A percentile compares a stretch with the other conserved stretches of the same genome.
Conservation (phyloP, 257 asterid species). For the Cruciata laevipes region DNA sequence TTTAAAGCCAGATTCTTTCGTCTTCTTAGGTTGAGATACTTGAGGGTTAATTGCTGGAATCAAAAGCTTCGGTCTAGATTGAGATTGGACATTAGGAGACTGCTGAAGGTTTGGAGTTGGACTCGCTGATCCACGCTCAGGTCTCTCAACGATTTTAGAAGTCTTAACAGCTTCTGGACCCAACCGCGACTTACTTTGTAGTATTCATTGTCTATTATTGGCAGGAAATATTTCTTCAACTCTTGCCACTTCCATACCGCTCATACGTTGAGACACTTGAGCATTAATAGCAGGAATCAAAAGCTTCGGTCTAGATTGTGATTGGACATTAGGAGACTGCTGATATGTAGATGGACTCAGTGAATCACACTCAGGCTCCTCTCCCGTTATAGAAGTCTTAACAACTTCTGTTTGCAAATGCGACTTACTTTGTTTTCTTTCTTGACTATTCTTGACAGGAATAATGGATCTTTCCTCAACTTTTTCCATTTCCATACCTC, state of each 20-base stretch:
- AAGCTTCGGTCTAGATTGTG: background rate
- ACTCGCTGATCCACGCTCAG: constrained; percentile 21
- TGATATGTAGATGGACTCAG: constrained; percentile 17
- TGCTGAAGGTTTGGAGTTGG: constrained; percentile 18
- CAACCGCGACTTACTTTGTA: constrained; percentile 17
- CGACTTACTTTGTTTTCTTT: constrained; percentile 16
- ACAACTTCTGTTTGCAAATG: constrained; percentile 13
- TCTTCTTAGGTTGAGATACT: constrained; percentile 24
- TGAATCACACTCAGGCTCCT: constrained; percentile 15
- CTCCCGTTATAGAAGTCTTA: constrained; percentile 15
- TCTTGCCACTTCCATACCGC: constrained; percentile 13
- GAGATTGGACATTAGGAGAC: constrained; percentile 21
- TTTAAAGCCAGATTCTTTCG: constrained; percentile 24
- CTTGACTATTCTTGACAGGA: constrained; percentile 21
- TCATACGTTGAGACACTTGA: background rate
- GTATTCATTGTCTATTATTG: constrained; percentile 12
- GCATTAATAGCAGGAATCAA: background rate
- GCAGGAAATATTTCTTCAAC: constrained; percentile 21
- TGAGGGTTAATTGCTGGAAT: constrained; percentile 27
- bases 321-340: background rate
- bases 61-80: constrained; percentile 26
- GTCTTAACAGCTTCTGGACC: constrained; percentile 15
- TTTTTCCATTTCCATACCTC: constrained; percentile 12
- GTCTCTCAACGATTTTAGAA: constrained; percentile 12
- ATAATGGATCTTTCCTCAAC: constrained; percentile 22